Conservation (phyloP, 306 rosid species). For the Glycine tomentella region DNA sequence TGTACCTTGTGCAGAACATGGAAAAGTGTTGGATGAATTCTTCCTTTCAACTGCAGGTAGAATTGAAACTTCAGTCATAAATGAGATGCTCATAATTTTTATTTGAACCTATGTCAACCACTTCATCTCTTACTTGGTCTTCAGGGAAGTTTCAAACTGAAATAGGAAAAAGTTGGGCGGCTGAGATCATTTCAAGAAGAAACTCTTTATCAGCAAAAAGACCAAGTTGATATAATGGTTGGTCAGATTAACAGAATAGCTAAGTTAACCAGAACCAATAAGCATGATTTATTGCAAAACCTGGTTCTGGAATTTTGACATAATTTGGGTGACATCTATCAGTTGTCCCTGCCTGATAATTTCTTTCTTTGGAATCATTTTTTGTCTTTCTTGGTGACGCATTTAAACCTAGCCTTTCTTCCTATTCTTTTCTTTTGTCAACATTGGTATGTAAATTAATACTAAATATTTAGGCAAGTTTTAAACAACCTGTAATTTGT, state of each 20-base stretch:
- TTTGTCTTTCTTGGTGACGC: constrained; percentile 27
- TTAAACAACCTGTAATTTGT: constrained; percentile 20
- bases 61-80: constrained; percentile 31
- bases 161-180: constrained; percentile 87
- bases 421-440: constrained; percentile 26
- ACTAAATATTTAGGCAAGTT: constrained; percentile 22
- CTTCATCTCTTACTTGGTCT: constrained; percentile 25
- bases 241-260: constrained; percentile 18
- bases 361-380: neutral
- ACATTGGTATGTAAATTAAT: constrained; percentile 39
- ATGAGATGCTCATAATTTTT: constrained; percentile 21
- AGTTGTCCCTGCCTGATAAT: constrained; percentile 26
- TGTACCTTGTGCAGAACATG: constrained; percentile 72
- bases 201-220: constrained; percentile 55
- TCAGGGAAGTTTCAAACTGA: constrained; percentile 92
- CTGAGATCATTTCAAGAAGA: constrained; percentile 87
- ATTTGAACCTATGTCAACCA: constrained; percentile 26
- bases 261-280: constrained; percentile 15
- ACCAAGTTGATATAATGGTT: constrained; percentile 46
- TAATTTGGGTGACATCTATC: constrained; percentile 30
- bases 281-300: constrained; percentile 31
- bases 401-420: constrained; percentile 6
- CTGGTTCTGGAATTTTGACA: constrained; percentile 39
- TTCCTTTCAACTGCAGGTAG: constrained; percentile 84
- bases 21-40: constrained; percentile 78